These are phyloP conservation scores for Chytriomyces sp. DNA, from an alignment of 192 early-diverging fungal species.

Conservation along the genomic window DNA sequence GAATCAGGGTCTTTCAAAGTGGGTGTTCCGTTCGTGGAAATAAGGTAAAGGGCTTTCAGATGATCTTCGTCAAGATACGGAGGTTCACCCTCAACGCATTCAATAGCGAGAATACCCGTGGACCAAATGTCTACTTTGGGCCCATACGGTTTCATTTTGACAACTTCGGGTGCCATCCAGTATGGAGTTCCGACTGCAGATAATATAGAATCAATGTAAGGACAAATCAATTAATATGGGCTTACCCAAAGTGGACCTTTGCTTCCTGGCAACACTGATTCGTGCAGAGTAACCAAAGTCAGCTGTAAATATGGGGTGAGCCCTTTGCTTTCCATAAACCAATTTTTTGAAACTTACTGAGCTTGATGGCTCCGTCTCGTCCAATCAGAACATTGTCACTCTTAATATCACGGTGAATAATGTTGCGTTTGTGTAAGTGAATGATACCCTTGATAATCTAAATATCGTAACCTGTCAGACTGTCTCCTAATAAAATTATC, in stretches of 20 bases:
- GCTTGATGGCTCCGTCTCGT: conserved; percentile 75
- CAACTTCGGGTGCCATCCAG: conserved; percentile 64
- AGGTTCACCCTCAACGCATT: conserved; percentile 95
- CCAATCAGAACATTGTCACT: conserved; percentile 75
- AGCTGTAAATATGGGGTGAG: conserved; percentile 43
- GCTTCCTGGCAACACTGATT: conserved; percentile 63
- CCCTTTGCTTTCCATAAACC: not conserved
- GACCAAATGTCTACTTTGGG: conserved; percentile 84
- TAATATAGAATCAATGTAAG: conserved; percentile 78
- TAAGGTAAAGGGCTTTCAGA: conserved; percentile 87
- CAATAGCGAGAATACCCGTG: conserved; percentile 92
- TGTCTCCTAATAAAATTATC: not conserved
- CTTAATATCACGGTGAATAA: conserved; percentile 93
- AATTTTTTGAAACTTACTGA: conserved; percentile 23
- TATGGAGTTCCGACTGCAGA: conserved; percentile 66
- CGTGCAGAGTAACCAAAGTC: conserved; percentile 94
- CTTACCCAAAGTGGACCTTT: conserved; percentile 84
- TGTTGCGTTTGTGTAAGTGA: conserved; percentile 79
- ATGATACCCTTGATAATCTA: conserved; percentile 78
- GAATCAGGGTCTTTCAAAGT: conserved; percentile 82
- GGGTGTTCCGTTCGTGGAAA: conserved; percentile 94
- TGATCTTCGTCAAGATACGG: conserved; percentile 94
- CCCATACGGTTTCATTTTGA: conserved; percentile 63
- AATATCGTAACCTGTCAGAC: not conserved
- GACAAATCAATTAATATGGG: conserved; percentile 67